These are phyloP conservation scores for Mucor irregularis DNA, from an alignment of 371 early-diverging fungal species.

Conservation along the genomic window DNA sequence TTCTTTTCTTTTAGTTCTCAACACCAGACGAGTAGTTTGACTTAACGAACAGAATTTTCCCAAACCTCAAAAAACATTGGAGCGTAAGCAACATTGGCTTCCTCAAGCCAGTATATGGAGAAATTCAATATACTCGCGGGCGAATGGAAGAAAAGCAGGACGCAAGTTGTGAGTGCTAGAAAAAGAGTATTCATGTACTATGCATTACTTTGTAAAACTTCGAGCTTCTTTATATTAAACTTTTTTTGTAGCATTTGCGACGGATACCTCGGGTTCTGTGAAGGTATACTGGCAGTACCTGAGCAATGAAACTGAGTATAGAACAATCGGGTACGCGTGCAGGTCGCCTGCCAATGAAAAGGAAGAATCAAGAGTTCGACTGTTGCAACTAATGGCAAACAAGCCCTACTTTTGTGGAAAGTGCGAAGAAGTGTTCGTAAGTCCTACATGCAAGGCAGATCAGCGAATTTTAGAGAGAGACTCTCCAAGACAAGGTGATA, in stretches of 20 bases:
- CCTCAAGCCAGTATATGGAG: constrained; percentile 14
- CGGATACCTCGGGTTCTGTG: constrained; percentile 18
- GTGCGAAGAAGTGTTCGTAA: too few species aligned
- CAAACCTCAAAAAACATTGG: constrained; percentile 19
- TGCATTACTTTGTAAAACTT: constrained; percentile 9
- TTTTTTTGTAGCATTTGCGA: constrained; percentile 14
- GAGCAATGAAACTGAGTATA: constrained; percentile 13
- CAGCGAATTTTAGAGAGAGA: too few species aligned
- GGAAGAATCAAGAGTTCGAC: too few species aligned
- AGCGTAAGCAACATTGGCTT: constrained; percentile 21
- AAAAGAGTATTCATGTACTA: constrained; percentile 5
- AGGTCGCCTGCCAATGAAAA: too few species aligned
- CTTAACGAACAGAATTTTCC: constrained; percentile 9
- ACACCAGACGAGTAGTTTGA: constrained; percentile 11
- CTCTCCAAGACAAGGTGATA: too few species aligned
- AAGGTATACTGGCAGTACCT: constrained; percentile 24
- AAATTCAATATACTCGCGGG: too few species aligned
- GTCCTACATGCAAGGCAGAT: too few species aligned
- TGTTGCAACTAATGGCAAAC: too few species aligned
- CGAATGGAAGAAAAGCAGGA: constrained; percentile 4
- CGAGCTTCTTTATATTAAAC: constrained; percentile 11
- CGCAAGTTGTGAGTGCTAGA: constrained; percentile 13
- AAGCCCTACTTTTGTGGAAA: too few species aligned
- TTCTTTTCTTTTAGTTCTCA: constrained; percentile 9
- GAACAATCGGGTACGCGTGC: too few species aligned